These are phyloP conservation scores for Trypanosoma caninum DNA, from an alignment of 208 protist genomes.

Conservation along the genomic window DNA sequence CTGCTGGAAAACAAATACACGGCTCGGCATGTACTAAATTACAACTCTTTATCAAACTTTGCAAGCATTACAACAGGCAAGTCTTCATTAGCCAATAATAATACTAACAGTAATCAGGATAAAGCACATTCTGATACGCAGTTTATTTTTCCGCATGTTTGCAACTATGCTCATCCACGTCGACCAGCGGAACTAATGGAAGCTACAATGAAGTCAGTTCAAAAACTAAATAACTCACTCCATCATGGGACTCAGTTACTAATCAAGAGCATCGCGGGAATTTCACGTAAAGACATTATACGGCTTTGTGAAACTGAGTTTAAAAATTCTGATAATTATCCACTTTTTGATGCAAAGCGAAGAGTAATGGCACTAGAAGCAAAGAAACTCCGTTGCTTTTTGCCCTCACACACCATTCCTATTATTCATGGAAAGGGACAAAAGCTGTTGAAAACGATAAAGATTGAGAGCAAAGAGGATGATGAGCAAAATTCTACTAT, in stretches of 20 bases:
- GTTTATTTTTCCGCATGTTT: not conserved
- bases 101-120: no score
- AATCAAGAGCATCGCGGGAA: slow-evolving; percentile 34
- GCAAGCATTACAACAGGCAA: not conserved
- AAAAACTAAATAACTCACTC: not conserved
- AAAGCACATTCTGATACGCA: no score
- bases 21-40: no score
- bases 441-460: slow-evolving; percentile 15
- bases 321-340: slow-evolving; percentile 44
- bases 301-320: slow-evolving; percentile 28
- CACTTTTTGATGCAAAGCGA: slow-evolving; percentile 26
- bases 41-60: no score
- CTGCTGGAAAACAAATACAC: slow-evolving; percentile 41
- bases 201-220: not conserved
- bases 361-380: slow-evolving; percentile 1
- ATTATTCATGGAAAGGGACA: slow-evolving; percentile 29
- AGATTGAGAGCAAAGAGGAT: not conserved
- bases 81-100: not conserved
- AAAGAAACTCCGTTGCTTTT: slow-evolving; percentile 15
- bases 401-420: slow-evolving; percentile 21
- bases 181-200: not conserved
- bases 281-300: slow-evolving; percentile 36
- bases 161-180: not conserved
- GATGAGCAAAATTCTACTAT: not conserved
- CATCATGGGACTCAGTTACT: slow-evolving; percentile 6